Base-by-base conservation (phyloP, 2,329 filamentous ascomycete genomes). In the Phaeosphaeria sp. region DNA sequence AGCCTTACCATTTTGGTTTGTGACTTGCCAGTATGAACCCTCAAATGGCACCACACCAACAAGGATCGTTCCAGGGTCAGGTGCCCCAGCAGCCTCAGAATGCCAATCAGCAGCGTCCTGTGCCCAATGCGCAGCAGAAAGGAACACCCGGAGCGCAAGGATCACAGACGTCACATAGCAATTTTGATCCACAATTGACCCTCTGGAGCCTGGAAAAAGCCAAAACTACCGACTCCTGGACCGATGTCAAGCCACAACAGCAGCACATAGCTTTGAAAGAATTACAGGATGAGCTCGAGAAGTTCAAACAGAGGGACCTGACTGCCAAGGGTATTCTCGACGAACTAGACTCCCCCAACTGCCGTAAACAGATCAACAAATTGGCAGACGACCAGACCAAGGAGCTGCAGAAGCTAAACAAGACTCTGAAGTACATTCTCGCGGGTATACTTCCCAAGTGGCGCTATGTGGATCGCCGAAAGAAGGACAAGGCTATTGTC, bases 321-420 rank as follows among this genome's bases (percentile, higher is more conserved):
- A 61, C 63, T 15, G 64, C 72, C 21, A 69, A 64, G n/a, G 56
- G 62, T 18, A 55, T 52, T 6, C 47, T 73, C 39, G 63, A 68
- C 3, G 63, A 67, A 1, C 70, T 76, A 5, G 50, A 66, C 4
- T 74, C 74, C 6, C 47, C 62, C 1, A 71, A 67, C 41, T 67
- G 67, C 33, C 67, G 67, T 23, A 61, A 59, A 1, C 46, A 68
- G 1, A 62, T 76, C 44, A 65, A 72, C 13, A 59, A 68, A 20
- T 66, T 76, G 20, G 67, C 75, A 3, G 58, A 71, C 17, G 59
- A 70, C 4, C 62, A 76, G 52, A 77, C 69, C 27, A 50, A 58
- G 7, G 50, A 53, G 17, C 68, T 76, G 4, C 60, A 52, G 48
- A 54, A 60, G 21, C 42, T 52, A n/a, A 72, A 71, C 46, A 63